Conservation (phyloP, 495 filamentous ascomycete genomes). For the Thermothielavioides terrestris region DNA sequence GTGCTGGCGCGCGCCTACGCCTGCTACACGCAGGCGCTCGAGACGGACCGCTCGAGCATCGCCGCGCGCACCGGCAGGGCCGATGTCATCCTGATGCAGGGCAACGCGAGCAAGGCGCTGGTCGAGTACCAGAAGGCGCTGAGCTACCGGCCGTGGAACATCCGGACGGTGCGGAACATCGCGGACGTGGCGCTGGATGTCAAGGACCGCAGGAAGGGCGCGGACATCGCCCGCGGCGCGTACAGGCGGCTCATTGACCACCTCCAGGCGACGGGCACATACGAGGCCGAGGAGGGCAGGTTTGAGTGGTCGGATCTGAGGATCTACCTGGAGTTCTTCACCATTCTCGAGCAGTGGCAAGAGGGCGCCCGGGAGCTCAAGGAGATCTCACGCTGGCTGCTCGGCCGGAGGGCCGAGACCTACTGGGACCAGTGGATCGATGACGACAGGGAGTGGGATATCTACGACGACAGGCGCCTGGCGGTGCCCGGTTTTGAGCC, state of each 20-base stretch:
- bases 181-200: constrained; percentile 57
- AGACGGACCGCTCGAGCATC: constrained; percentile 52
- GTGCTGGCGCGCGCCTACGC: constrained; percentile 51
- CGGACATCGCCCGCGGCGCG: constrained; percentile 47
- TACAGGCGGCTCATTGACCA: constrained; percentile 56
- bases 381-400: constrained; percentile 66
- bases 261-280: constrained; percentile 27
- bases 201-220: constrained; percentile 33
- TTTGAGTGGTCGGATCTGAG: constrained; percentile 80
- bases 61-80: constrained; percentile 24
- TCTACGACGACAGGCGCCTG: constrained; percentile 57
- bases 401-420: constrained; percentile 61
- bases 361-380: constrained; percentile 62
- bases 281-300: constrained; percentile 38
- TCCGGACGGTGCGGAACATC: constrained; percentile 51
- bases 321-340: constrained; percentile 73
- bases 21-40: constrained; percentile 62
- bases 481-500: constrained; percentile 42
- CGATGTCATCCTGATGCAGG: constrained; percentile 33
- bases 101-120: constrained; percentile 47
- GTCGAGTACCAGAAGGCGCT: constrained; percentile 56
- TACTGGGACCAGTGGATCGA: constrained; percentile 70
- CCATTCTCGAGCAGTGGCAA: constrained; percentile 48
- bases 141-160: constrained; percentile 49
- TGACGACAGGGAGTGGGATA: constrained; percentile 92